A percentile compares a stretch with the other conserved stretches of the same genome.
phyloP scores from a whole-genome alignment of 2,329 filamentous ascomycete genomes.

The Clonostachys solani region DNA sequence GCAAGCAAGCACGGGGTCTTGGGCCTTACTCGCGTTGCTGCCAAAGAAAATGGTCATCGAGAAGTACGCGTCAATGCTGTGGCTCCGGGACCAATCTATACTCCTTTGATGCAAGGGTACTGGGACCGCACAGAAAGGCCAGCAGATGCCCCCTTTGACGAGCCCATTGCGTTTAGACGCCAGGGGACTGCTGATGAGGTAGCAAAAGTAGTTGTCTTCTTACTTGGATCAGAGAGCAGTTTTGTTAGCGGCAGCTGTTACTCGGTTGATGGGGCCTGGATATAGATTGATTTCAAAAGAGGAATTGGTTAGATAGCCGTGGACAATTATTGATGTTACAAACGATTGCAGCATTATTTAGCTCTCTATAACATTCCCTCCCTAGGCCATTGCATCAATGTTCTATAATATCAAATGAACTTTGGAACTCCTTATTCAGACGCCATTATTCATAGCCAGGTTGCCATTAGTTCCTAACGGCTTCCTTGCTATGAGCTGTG shows the following conservation, averaged over 20 bases:
- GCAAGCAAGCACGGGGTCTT: conserved; percentile 32
- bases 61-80: conserved; percentile 41
- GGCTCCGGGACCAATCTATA: conserved; percentile 43
- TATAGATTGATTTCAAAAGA: conserved; percentile 4
- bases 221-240: conserved; percentile 25
- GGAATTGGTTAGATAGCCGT: too few species aligned
- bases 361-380: too few species aligned
- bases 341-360: too few species aligned
- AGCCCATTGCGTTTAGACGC: conserved; percentile 34
- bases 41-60: conserved; percentile 32
- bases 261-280: conserved; percentile 38
- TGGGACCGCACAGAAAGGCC: conserved; percentile 24
- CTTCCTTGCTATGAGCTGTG: too few species aligned
- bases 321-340: too few species aligned
- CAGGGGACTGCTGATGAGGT: conserved; percentile 34
- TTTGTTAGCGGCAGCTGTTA: conserved; percentile 33
- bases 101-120: conserved; percentile 42
- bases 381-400: too few species aligned
- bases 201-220: conserved; percentile 25
- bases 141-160: conserved; percentile 31
- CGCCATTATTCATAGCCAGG: too few species aligned
- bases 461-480: too few species aligned
- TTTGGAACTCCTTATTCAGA: too few species aligned
- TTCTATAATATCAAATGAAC: too few species aligned
- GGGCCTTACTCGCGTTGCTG: conserved; percentile 27